phyloP scores from a whole-genome alignment of 1,139 yeast genomes.

The Suhomyces kunorum region DNA sequence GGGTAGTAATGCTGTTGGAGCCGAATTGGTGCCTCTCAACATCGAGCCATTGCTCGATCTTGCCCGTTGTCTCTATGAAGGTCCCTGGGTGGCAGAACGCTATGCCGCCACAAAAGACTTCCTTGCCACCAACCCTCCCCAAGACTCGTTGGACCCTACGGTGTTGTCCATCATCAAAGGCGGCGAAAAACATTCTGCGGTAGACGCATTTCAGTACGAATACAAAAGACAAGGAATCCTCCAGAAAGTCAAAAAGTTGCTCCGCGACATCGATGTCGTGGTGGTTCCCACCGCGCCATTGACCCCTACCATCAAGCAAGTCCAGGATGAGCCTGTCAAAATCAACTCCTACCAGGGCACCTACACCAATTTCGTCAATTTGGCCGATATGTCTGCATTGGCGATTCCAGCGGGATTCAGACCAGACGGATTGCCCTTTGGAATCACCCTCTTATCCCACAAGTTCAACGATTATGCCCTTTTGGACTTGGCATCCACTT shows the following conservation, averaged over 20 bases:
- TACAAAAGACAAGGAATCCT: constrained; percentile 78
- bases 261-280: constrained; percentile 67
- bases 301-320: constrained; percentile 75
- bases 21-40: constrained; percentile 54
- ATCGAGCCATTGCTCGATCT: constrained; percentile 74
- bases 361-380: constrained; percentile 92
- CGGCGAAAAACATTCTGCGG: constrained; percentile 77
- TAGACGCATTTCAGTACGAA: constrained; percentile 80
- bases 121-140: constrained; percentile 72
- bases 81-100: constrained; percentile 99
- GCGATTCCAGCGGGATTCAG: constrained; percentile 90
- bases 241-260: constrained; percentile 57
- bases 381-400: constrained; percentile 89
- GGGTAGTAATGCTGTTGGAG: constrained; percentile 55
- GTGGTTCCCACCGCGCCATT: constrained; percentile 93
- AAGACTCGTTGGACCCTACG: constrained; percentile 73
- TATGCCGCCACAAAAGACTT: constrained; percentile 80
- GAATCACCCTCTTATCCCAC: constrained; percentile 79
- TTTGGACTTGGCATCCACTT: constrained; percentile 76
- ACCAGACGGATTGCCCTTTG: constrained; percentile 83
- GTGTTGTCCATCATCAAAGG: constrained; percentile 75
- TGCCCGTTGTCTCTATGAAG: constrained; percentile 91
- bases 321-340: constrained; percentile 74
- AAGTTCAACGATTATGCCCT: constrained; percentile 88
- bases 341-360: constrained; percentile 92